These are phyloP conservation scores for Trypanosoma melophagium DNA, from an alignment of 208 protist species.

Conservation along the genomic window DNA sequence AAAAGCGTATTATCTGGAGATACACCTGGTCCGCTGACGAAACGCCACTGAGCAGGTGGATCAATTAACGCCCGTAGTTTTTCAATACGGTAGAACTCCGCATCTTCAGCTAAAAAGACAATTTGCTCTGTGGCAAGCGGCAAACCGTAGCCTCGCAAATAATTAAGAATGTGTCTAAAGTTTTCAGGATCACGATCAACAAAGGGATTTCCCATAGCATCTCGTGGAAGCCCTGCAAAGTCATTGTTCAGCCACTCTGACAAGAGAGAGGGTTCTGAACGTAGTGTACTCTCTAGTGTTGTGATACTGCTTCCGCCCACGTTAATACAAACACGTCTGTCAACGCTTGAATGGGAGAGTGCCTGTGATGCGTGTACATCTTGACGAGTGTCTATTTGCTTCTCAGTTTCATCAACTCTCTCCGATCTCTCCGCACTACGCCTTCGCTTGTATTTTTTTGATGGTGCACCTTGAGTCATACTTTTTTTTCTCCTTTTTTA, in stretches of 20 bases:
- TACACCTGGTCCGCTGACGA: conserved; percentile 75
- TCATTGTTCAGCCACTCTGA: conserved; percentile 60
- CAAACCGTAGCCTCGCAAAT: conserved; percentile 81
- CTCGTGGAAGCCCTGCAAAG: conserved; percentile 72
- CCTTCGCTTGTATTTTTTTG: neutral
- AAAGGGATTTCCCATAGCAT: conserved; percentile 71
- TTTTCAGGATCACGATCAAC: conserved; percentile 81
- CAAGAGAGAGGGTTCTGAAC: conserved; percentile 54
- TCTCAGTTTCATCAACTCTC: conserved; percentile 14
- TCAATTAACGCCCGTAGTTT: conserved; percentile 56
- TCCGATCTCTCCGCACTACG: neutral
- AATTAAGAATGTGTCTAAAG: conserved; percentile 82
- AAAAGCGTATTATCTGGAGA: conserved; percentile 51
- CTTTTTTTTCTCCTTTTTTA: too few species aligned
- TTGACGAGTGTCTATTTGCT: neutral
- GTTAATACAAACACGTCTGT: conserved; percentile 58
- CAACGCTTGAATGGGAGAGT: conserved; percentile 9
- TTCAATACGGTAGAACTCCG: conserved; percentile 59
- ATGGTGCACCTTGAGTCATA: conserved; percentile 10
- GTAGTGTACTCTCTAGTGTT: conserved; percentile 72
- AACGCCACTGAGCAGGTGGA: conserved; percentile 56
- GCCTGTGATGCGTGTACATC: neutral
- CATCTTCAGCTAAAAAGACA: conserved; percentile 76
- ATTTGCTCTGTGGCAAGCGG: conserved; percentile 60
- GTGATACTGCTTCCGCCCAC: conserved; percentile 71